Evolutionary conservation across 257 asterid genomes (phyloP), one percentile per base, ranked within the genome.

Genomic region (Capsicum baccatum): DNA sequence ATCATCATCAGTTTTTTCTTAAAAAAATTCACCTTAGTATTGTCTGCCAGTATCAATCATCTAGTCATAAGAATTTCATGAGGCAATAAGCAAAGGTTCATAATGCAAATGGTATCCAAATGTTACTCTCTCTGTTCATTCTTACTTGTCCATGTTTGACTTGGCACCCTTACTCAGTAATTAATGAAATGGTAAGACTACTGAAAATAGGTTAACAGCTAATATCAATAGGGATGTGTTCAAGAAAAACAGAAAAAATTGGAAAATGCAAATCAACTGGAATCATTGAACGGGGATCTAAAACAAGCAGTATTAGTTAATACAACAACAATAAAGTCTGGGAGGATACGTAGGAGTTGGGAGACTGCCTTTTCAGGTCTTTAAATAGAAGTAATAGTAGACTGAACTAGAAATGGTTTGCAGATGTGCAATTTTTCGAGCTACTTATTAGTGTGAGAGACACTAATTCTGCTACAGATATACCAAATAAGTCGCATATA

Each of bases 291-390:
- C 7, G 4, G 7, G 8, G 14, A 42, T 42, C 13, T 1, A 69
- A 17, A 69, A 19, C 35, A 9, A 42, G 35, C 79, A 69, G 33
- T 16, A 39, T 9, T 69, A 42, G 85, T 68, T 85, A 81, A 63
- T 85, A 90, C 92, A 87, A 87, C 86, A 87, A 81, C 78, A 88
- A 59, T 58, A 83, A 81, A 89, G 87, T 88, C 85, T 88, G 70
- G 76, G 84, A 63, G 81, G 86, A 90, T 85, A 89, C 86, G 86
- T 69, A 69, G 73, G 48, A 88, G 83, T 80, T 50, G 35, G 67
- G 26, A 54, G 81, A 78, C 81, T 55, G 73, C 84, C n/a, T 15
- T 15, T 42, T 3, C 14, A 80, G 76, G 82, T 33, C 63, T 54
- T 76, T 33, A 83, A 73, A 84, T 8, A 26, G 54, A 13, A 83